Base-by-base conservation (phyloP, 257 asterid species). In the Rhazya stricta region DNA sequence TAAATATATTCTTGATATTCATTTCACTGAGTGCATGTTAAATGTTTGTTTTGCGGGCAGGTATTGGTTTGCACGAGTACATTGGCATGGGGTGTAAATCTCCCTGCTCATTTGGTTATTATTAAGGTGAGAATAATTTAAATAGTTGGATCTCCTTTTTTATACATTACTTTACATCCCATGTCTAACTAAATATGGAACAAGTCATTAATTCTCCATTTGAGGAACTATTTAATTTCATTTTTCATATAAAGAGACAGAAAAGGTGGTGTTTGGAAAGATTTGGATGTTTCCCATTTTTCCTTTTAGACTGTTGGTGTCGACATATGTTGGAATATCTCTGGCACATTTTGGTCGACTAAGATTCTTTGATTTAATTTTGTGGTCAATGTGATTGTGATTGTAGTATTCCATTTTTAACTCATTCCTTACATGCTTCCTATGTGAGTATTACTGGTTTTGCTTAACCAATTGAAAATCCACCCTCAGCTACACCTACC, bases 61-160 rank as follows among this genome's bases (percentile, higher is more conserved):
- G 89, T 94, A 66, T 87, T 94, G 87, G 99, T 94, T 76, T 94
- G 97, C 85, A 94, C 99, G 67, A 94, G 99, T 81, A 94, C 99
- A 77, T 83, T 94, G 77, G 99, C 99, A 77, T 94, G 99, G 99
- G 99, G 99, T 67, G 99, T 94, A 77, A 94, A 94, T 81, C 99
- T 94, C 83, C 99, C 99, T 69, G 99, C 99, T 77, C 99, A 94
- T 86, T 82, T 94, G 81, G 99, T 94, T 80, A 84, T 94, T 66
- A 94, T 94, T 80, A 94, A 94, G 97, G 99, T 92, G 77, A 77
- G 91, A 78, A 67, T 63, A 54, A 63, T 48, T 74, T 42, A 2
- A 57, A 56, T n/a, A 43, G 75, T 56, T 60, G 34, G 75, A 42
- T 27, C 58, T 39, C 45, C 63, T n/a, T 50, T n/a, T 50, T 41